Evolutionary conservation across 148 eudicot species (phyloP), one percentile per base, ranked within the genome.

Genomic region (Heliosperma pusillum): DNA sequence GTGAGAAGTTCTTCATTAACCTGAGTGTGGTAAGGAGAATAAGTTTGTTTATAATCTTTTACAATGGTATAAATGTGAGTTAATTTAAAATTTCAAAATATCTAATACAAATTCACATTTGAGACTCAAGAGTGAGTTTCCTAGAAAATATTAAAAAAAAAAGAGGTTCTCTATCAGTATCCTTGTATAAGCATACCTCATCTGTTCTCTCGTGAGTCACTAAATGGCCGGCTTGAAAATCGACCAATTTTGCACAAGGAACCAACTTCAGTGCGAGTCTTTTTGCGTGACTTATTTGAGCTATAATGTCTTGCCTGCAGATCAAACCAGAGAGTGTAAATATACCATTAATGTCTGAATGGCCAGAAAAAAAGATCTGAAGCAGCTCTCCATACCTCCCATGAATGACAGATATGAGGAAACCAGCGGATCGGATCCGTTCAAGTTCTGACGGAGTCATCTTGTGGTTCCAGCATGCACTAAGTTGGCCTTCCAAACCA

Each of bases 401-500:
- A 83, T 95, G 99, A 81, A 95, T 92, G 78, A 95, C 91, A 33
- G 99, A 90, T 68, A 89, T 59, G 26, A 89, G 93, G 80, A 95
- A 85, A 78, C 89, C 92, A 61, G 89, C 82, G 21, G 85, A 77
- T 42, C 88, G 82, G 53, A 95, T 87, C 50, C 61, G 62, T 74
- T 95, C 94, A 60, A 95, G 62, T 33, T 95, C 99, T 69, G 67
- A 64, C 61, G 61, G 69, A 29, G 94, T 85, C 86, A 95, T 74
- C 71, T 89, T 87, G 82, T 95, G 99, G 53, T 85, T 90, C 99
- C 99, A 95, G 77, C 99, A 95, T 21, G 99, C 99, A 77, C 88
- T 83, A 16, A 90, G 69, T 83, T 95, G 99, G 64, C 99, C 99
- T 74, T 92, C 99, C 73, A 95, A 87, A 67, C 97, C 97, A 75